Conservation (phyloP, 2,329 filamentous ascomycete genomes). For the Cladophialophora immunda region DNA sequence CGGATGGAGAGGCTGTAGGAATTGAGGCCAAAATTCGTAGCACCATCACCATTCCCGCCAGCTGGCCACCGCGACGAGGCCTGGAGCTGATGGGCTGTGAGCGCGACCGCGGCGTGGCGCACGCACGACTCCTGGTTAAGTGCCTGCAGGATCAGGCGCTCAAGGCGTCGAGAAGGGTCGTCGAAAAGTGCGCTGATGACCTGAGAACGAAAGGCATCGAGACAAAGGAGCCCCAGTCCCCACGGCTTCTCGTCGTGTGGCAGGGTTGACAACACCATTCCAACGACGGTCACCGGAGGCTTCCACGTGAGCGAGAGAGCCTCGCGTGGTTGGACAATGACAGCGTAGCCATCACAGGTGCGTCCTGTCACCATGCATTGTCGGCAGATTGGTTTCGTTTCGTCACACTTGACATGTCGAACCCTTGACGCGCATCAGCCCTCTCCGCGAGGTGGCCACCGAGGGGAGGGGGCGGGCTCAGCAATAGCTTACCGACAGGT, state of each 20-base stretch:
- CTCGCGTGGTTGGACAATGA: conserved; percentile 1
- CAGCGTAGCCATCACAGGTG: conserved; percentile 50
- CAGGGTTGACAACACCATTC: conserved; percentile 5
- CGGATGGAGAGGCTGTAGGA: conserved; percentile 9
- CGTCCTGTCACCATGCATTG: conserved; percentile 48
- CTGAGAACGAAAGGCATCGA: conserved; percentile 12
- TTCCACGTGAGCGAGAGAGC: conserved; percentile 13
- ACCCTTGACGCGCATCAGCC: conserved; percentile 13
- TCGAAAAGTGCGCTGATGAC: conserved; percentile 6
- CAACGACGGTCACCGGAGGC: not conserved
- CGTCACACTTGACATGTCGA: conserved; percentile 39
- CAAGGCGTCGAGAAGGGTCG: conserved; percentile 7
- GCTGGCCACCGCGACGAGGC: conserved; percentile 9
- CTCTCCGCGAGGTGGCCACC: not conserved
- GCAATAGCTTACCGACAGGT: conserved; percentile 10
- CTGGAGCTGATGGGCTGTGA: conserved; percentile 13
- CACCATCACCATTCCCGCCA: not conserved
- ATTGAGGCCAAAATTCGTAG: conserved; percentile 1
- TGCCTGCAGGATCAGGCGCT: conserved; percentile 9
- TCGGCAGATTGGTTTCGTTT: conserved; percentile 45
- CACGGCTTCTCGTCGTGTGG: conserved; percentile 5
- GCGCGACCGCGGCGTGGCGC: conserved; percentile 11
- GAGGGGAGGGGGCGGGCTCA: not conserved
- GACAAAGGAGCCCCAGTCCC: conserved; percentile 9
- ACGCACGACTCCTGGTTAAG: conserved; percentile 16